Evolutionary conservation across 2,329 filamentous ascomycete species (phyloP), one percentile per base, ranked within the genome.

Genomic region (Allantophomopsis cytisporea): DNA sequence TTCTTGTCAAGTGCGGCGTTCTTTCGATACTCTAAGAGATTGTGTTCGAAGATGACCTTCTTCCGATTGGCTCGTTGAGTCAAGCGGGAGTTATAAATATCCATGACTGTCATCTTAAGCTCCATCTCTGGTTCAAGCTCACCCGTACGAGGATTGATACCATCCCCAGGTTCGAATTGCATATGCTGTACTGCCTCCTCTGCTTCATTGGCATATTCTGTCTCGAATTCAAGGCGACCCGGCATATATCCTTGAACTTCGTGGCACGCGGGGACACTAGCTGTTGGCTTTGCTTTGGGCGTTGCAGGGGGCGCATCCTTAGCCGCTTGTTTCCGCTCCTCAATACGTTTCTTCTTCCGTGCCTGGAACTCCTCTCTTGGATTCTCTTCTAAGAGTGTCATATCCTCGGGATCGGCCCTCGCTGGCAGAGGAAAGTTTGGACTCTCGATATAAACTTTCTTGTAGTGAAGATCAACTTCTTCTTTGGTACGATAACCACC

Each of bases 161-260:
- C 91, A 60, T 95, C 89, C 18, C 91, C 91, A 0, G 91, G 89
- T 41, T 96, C 89, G 53, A 98, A 98, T 47, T 93, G 83, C 88
- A 98, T 96, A 46, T 94, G 80, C 58, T 98, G 91, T 2, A 98
- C 91, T 0, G 89, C 89, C 61, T 96, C 93, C 63, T 98, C 91
- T 1, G 91, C 91, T 53, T 98, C 91, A 53, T 98, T 98, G 54
- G 89, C 84, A 56, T 94, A 91, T 53, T 98, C 91, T 0, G 85
- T 95, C 66, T 98, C 91, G 47, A 98, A 98, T 54, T 98, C 91
- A 47, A 98, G 62, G 32, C 91, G 86, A 35, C 91, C 91, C 3
- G 91, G 91, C 91, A 98, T 98, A 58, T 94, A 98, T 3, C 91
- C 91, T 60, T 95, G 87, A 31, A 98, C 91, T 60, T 98, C 91